Conservation (phyloP, 2,329 filamentous ascomycete genomes). For the Cercospora sojina region DNA sequence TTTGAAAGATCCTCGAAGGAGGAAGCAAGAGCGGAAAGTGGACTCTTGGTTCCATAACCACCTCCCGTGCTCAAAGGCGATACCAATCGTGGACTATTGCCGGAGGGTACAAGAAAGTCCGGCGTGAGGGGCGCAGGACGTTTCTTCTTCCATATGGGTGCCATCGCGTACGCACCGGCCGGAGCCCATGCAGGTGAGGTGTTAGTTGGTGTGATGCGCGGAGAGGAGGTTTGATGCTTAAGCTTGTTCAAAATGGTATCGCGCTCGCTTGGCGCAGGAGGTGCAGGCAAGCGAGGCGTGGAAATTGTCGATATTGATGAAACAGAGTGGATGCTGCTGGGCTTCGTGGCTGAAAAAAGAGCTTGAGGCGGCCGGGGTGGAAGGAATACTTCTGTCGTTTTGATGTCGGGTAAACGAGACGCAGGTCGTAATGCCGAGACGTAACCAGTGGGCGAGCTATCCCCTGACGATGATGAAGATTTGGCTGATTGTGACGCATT, state of each 20-base stretch:
- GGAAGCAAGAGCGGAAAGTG: neutral
- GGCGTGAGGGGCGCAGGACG: slow-evolving; percentile 2
- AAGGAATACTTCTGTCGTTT: slow-evolving; percentile 15
- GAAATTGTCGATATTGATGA: neutral
- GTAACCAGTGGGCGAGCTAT: neutral
- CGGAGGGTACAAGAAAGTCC: neutral
- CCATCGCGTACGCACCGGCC: slow-evolving; percentile 1
- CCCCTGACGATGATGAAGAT: neutral
- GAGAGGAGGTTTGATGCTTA: neutral
- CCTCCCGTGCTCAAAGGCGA: neutral
- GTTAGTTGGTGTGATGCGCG: neutral
- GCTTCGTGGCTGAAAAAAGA: slow-evolving; percentile 10
- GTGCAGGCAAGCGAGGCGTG: neutral
- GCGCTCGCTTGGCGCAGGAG: neutral
- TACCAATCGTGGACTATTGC: neutral
- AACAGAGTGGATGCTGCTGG: neutral
- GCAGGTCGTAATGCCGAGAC: neutral
- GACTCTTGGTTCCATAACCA: neutral
- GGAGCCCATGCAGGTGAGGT: slow-evolving; percentile 5
- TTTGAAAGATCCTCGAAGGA: neutral
- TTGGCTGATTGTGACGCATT: neutral
- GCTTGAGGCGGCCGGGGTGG: slow-evolving; percentile 7
- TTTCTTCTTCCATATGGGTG: slow-evolving; percentile 10
- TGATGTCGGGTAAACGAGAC: neutral
- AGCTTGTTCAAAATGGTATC: neutral